Percentiles rank a stretch among this genome's conserved stretches.
Evolutionary conservation across 2,329 filamentous ascomycete genomes (phyloP).

Genomic region (Arthrocladium fulminans): DNA sequence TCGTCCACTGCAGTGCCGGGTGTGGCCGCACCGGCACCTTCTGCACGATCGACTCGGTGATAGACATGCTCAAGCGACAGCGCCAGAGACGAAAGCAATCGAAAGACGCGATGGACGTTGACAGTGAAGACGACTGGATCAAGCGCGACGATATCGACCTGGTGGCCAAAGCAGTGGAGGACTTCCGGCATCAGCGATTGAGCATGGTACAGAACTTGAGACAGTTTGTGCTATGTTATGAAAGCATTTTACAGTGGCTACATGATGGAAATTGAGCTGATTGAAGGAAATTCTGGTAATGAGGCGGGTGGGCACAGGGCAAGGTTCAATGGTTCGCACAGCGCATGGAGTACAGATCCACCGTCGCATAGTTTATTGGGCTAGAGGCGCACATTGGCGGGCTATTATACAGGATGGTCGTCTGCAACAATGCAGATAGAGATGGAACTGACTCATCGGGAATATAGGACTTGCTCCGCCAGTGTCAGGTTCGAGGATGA

Average conservation of each 20-base stretch:
- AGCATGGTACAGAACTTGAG: constrained; percentile 95
- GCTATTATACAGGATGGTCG: no score
- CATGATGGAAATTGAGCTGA: constrained; percentile 5
- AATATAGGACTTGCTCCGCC: no score
- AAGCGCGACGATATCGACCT: constrained; percentile 63
- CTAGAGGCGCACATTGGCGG: background rate
- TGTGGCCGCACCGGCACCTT: constrained; percentile 95
- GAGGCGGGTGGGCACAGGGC: background rate
- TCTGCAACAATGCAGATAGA: no score
- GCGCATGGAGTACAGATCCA: constrained; percentile 3
- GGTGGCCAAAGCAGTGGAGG: constrained; percentile 77
- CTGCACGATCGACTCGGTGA: constrained; percentile 89
- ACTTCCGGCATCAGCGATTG: constrained; percentile 77
- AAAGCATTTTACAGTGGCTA: constrained; percentile 86
- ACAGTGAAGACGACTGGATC: constrained; percentile 52
- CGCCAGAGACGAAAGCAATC: constrained; percentile 30
- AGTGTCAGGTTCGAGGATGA: no score
- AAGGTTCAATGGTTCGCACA: background rate
- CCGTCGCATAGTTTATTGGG: background rate
- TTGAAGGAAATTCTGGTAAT: constrained; percentile 24
- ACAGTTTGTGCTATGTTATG: constrained; percentile 94
- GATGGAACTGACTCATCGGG: no score
- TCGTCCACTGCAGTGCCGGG: constrained; percentile 93
- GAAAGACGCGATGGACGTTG: constrained; percentile 22
- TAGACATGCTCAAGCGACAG: constrained; percentile 94